Percentiles rank a stretch among this genome's conserved stretches.
Conservation (phyloP, 768 basidiomycete species). For the Hebeloma cylindrosporum region DNA sequence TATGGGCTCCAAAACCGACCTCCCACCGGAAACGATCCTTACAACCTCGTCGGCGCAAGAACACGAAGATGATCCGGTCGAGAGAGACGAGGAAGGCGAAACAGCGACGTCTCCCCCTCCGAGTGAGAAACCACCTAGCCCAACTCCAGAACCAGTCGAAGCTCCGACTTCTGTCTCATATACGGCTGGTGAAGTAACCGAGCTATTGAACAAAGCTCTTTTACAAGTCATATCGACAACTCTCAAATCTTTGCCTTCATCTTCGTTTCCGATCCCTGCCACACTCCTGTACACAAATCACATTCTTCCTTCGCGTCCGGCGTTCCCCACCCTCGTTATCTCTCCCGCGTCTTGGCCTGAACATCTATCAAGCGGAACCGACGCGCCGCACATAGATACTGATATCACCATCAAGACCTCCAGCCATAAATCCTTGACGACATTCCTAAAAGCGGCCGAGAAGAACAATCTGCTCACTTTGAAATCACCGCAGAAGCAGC, state of each 20-base stretch:
- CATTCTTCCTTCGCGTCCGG: conserved; percentile 79
- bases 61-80: conserved; percentile 16
- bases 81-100: conserved; percentile 6
- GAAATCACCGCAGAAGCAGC: conserved; percentile 59
- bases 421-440: conserved; percentile 73
- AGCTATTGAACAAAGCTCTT: conserved; percentile 58
- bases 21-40: conserved; percentile 44
- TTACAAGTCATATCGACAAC: conserved; percentile 63
- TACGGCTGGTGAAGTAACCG: conserved; percentile 49
- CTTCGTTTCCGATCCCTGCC: conserved; percentile 72
- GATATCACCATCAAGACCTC: conserved; percentile 78
- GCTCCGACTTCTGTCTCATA: conserved; percentile 19
- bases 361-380: background rate
- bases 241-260: conserved; percentile 44
- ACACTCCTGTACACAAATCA: conserved; percentile 75
- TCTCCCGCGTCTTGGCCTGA: conserved; percentile 15
- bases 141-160: conserved; percentile 7
- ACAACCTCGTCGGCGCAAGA: conserved; percentile 10
- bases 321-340: conserved; percentile 48
- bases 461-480: conserved; percentile 72
- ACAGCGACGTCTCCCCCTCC: conserved; percentile 14
- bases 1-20: conserved; percentile 62
- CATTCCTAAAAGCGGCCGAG: conserved; percentile 76
- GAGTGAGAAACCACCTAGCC: conserved; percentile 7
- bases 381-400: conserved; percentile 33